Base-by-base conservation (phyloP, 2,329 filamentous ascomycete species). In the Ophiognomonia clavigignenti-juglandacearum region DNA sequence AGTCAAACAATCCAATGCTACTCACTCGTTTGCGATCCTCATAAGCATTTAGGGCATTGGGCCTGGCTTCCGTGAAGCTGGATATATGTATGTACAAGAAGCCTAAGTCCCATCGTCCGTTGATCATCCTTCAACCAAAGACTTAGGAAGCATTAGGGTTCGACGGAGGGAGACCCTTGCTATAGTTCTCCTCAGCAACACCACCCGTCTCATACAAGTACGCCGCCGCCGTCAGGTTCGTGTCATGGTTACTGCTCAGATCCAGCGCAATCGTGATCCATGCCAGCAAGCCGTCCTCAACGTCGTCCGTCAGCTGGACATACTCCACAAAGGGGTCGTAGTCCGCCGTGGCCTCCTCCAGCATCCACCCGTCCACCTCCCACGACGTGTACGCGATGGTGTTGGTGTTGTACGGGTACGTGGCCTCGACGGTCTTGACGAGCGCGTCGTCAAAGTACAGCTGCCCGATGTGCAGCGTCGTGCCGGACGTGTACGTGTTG, bases 271-370 rank as follows among this genome's bases (percentile, higher is more conserved):
- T 10, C 11, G 45, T 64, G 51, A 48, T 43, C 31, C 37, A 45
- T n/a, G 32, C 41, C 19, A 45, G 16, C 23, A 49, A 6, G 8
- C 42, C 47, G 20, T 49, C 47, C 38, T 37, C 18, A 23, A 41
- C n/a, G 6, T 45, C 13, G 4, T 45, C 38, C 6, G 24, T 29
- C 11, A 44, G 11, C 20, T 32, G 34, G 27, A n/a, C 40, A 8
- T 75, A 78, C 57, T 80, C 71, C 10, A 75, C 64, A 57, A 78
- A 70, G 1, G 76, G 76, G 48, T 76, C 72, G 49, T 61, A 64
- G 22, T 58, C 54, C 20, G 55, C 36, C 6, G 53, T 61, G 3
- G 63, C 61, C 7, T 59, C 56, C 45, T 61, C 61, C n/a, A 57
- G 56, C 11, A 60, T 63, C 48, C 58, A 63, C 43, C 52, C 45